Evolutionary conservation across 768 basidiomycete genomes (phyloP), one percentile per base, ranked within the genome.

Genomic region (Grammothele lineata): DNA sequence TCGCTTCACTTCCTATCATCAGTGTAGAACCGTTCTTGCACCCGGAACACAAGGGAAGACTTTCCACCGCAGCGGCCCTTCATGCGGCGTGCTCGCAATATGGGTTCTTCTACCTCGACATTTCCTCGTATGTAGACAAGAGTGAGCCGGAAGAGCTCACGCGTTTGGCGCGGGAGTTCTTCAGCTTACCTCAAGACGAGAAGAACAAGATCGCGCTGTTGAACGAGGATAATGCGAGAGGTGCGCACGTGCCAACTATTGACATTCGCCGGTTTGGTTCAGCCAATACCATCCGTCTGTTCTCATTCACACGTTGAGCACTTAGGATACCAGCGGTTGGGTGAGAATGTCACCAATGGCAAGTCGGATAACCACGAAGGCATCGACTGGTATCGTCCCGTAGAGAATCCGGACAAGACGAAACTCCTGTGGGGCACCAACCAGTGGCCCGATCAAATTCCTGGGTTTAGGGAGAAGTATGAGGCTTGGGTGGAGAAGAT

Each of bases 101-200:
- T 45, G 92, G 92, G 0, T 95, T 95, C 74, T 93, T 95, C 70
- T 95, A 94, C 65, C 71, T 93, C 37, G 78, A 91, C 50, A 70
- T 92, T 37, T 76, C 80, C 2, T 66, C 73, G 3, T 87, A 72
- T 54, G 65, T 84, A 12, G 69, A 81, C 27, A 66, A 66, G 0
- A 59, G 69, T 1, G 85, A 91, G 56, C 75, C 83, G 9, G 80
- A 83, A 35, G 79, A 85, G 51, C 75, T 93, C 6, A 64, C 78
- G 0, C 66, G 66, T 7, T 70, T 91, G 2, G 91, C 81, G 1
- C 71, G 79, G 21, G 68, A 78, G 41, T 95, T 95, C 70, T 94
- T 94, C 57, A 55, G 62, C 15, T 64, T 82, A 14, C 81, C 87
- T 0, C 78, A 86, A 46, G 64, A 60, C 12, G 60, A 66, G 52